Base-by-base conservation (phyloP, 768 basidiomycete species). In the Boletus fagicola region DNA sequence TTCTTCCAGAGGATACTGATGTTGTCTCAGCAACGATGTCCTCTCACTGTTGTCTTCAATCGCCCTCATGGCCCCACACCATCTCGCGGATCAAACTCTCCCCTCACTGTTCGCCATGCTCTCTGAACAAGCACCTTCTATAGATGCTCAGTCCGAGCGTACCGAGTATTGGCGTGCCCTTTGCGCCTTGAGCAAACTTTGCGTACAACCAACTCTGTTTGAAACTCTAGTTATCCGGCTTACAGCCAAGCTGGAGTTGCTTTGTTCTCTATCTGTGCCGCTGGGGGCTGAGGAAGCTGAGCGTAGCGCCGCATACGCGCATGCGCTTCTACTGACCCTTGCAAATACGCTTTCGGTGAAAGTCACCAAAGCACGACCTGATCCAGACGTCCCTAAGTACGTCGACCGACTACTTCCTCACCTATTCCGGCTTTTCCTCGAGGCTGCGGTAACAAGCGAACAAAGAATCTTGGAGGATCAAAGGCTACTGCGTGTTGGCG, bases 181-280 rank as follows among this genome's bases (percentile, higher is more conserved):
- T 53, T 76, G 78, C 12, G 81, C 86, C 15, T 79, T 98, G 45
- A 81, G 83, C 51, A 80, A 77, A 15, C 79, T 99, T 13, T 97
- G 92, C 69, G 65, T 82, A 10, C 84, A 86, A 40, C 79, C 87
- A 0, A 77, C 83, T 15, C 79, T 98, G n/a, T 98, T 96, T 70
- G 92, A 92, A 66, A 85, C 79, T 5, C 79, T 98, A 28, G 84
- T 92, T 51, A 79, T 92, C 47, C 84, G 91, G 18, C 76, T 97
- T 24, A 82, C 78, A 3, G 82, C 87, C 4, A 92, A 92, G 70
- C 76, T 98, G 31, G 88, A 92, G 49, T 65, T 88, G 0, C 70
- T 90, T n/a, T 85, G 84, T 61, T 68, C 79, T 45, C 62, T 76
- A 6, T 57, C 71, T 12, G 22, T 53, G 22, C 15, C 60, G 30